These are phyloP conservation scores for Stereum hirsutum DNA, from an alignment of 1,284 basidiomycete species.

Conservation along the genomic window DNA sequence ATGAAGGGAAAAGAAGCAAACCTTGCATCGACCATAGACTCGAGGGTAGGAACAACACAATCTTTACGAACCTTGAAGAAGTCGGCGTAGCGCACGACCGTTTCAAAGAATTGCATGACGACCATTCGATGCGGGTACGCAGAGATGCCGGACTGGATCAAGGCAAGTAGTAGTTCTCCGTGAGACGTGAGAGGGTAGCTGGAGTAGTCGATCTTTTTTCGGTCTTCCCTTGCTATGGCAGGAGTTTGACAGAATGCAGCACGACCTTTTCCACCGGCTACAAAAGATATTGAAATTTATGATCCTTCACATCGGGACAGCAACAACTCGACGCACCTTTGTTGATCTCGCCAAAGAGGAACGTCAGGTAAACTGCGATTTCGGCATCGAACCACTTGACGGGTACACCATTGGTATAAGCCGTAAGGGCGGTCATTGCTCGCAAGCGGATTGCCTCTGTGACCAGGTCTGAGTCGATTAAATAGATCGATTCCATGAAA, in stretches of 20 bases:
- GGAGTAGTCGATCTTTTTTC: slow-evolving; percentile 69
- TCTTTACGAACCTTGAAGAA: slow-evolving; percentile 93
- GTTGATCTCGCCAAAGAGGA: slow-evolving; percentile 90
- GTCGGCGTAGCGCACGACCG: slow-evolving; percentile 85
- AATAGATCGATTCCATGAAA: slow-evolving; percentile 75
- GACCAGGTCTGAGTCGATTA: slow-evolving; percentile 77
- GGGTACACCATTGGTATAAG: slow-evolving; percentile 48
- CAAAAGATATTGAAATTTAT: background rate
- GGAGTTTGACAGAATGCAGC: slow-evolving; percentile 69
- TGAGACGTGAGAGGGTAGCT: slow-evolving; percentile 84
- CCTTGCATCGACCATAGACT: slow-evolving; percentile 84
- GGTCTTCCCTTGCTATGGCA: slow-evolving; percentile 54
- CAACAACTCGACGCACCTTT: slow-evolving; percentile 44
- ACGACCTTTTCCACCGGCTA: slow-evolving; percentile 62
- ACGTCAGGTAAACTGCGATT: slow-evolving; percentile 86
- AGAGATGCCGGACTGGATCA: slow-evolving; percentile 80
- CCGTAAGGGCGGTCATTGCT: slow-evolving; percentile 64
- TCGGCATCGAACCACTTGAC: slow-evolving; percentile 94
- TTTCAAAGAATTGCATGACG: slow-evolving; percentile 93
- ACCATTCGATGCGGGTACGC: slow-evolving; percentile 84
- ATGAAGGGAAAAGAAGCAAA: slow-evolving; percentile 22
- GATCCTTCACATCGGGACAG: slow-evolving; percentile 1
- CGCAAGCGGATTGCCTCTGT: slow-evolving; percentile 64
- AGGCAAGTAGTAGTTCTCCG: slow-evolving; percentile 83
- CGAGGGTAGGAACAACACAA: slow-evolving; percentile 78